phyloP scores from a whole-genome alignment of 2,329 filamentous ascomycete species.

The Dothideomycetes sp. region DNA sequence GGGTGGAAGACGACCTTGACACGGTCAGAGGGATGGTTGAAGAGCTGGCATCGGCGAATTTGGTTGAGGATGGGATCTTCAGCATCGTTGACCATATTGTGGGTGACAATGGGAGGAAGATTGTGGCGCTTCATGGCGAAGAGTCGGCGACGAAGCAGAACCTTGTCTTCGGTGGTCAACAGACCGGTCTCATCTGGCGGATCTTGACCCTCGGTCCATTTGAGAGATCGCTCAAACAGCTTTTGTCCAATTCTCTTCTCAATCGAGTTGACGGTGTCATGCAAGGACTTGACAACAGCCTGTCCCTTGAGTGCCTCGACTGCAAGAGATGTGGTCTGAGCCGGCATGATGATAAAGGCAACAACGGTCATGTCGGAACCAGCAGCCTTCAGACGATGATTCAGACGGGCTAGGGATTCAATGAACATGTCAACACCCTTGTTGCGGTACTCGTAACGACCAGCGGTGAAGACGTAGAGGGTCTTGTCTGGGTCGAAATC shows the following conservation, averaged over 20 bases:
- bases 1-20: conserved; percentile 98
- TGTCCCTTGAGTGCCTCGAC: conserved; percentile 95
- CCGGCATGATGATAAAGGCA: conserved; percentile 97
- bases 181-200: conserved; percentile 96
- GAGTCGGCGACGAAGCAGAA: conserved; percentile 77
- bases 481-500: conserved; percentile 96
- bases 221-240: conserved; percentile 85
- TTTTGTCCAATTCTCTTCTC: conserved; percentile 86
- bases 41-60: conserved; percentile 87
- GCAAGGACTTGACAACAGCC: conserved; percentile 90
- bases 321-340: conserved; percentile 86
- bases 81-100: conserved; percentile 93
- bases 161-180: conserved; percentile 82
- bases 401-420: conserved; percentile 85
- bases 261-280: conserved; percentile 87
- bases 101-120: conserved; percentile 90
- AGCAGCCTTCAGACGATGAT: conserved; percentile 76
- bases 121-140: conserved; percentile 93
- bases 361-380: conserved; percentile 91
- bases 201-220: conserved; percentile 89
- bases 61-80: conserved; percentile 95
- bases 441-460: conserved; percentile 94
- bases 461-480: conserved; percentile 93
- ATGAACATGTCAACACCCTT: conserved; percentile 99
- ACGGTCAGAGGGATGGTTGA: conserved; percentile 88